These are phyloP conservation scores for Eucalyptus albens DNA, from an alignment of 345 rosid species.

Conservation along the genomic window DNA sequence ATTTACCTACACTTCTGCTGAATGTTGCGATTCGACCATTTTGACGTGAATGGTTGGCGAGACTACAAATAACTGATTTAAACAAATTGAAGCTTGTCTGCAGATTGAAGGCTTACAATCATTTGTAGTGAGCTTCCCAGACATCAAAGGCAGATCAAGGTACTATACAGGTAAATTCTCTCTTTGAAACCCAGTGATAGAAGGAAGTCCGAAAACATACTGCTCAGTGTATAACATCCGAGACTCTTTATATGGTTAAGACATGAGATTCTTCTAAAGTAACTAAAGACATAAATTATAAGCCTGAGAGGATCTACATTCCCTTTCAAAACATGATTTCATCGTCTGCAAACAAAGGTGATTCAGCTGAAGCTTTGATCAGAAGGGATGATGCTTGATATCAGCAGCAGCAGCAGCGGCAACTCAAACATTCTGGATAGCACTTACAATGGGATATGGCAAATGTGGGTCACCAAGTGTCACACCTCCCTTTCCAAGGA, in stretches of 20 bases:
- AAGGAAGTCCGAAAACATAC: neutral
- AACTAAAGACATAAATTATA: neutral
- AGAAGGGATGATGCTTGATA: neutral
- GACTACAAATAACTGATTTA: neutral
- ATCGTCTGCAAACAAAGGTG: neutral
- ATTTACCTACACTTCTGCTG: neutral
- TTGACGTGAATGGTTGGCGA: neutral
- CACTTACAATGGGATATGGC: neutral
- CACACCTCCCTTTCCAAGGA: neutral
- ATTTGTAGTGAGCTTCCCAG: neutral
- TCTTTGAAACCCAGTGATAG: neutral
- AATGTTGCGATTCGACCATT: neutral
- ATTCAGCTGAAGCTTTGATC: neutral
- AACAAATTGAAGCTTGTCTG: neutral
- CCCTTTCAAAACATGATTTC: neutral
- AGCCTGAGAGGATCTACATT: neutral
- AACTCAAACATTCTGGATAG: neutral
- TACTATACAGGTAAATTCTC: neutral
- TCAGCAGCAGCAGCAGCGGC: neutral
- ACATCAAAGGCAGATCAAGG: neutral
- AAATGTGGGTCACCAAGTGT: neutral
- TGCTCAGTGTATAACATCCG: neutral
- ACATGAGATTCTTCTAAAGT: neutral
- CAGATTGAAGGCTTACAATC: neutral
- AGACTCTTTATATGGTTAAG: neutral